Base-by-base conservation (phyloP, 2,329 filamentous ascomycete species). In the Pseudodiploospora longispora region DNA sequence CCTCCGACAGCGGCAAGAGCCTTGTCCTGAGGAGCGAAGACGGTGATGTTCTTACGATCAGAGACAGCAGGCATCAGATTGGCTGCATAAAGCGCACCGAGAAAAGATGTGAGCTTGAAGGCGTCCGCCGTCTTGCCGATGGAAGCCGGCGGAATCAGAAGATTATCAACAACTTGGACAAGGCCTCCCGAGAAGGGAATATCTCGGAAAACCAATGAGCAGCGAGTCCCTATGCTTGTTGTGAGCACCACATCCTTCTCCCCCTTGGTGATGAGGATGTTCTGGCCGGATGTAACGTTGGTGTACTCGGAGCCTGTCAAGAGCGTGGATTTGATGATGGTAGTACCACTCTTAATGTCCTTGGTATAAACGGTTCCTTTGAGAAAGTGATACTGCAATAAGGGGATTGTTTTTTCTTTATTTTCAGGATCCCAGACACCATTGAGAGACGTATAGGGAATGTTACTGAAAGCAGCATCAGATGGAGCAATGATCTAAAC, bases 301-400 rank as follows among this genome's bases (percentile, higher is more conserved):
- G 66, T 70, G 58, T 66, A 76, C 27, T 52, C 56, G 7, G 60
- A 32, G 34, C 63, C 59, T 6, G 55, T 63, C 38, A 78, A 61
- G 12, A 74, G 62, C 1, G 71, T 74, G 30, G 65, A 57, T 31
- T 66, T 58, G 43, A 73, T 69, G 19, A 59, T 57, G 1, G 65
- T 60, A 3, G 60, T 59, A 2, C 67, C 67, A 1, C 55, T 47
- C 2, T 58, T 47, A 32, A 75, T 61, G 12, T 56, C 57, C 6
- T 54, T 59, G 5, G 65, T 64, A 4, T 59, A 54, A 9, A 81
- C 67, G 10, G 69, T 70, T 40, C 70, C 72, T 41, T 72, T 66
- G 28, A 83, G 64, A 41, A 83, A 71, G 61, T 85, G 80, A 59
- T 85, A 85, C 41, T 72, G 63, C 5, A 85, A 68, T 30, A 83